Evolutionary conservation across 805 yeast species (phyloP).

Genomic region (Lachancea nothofagi): DNA sequence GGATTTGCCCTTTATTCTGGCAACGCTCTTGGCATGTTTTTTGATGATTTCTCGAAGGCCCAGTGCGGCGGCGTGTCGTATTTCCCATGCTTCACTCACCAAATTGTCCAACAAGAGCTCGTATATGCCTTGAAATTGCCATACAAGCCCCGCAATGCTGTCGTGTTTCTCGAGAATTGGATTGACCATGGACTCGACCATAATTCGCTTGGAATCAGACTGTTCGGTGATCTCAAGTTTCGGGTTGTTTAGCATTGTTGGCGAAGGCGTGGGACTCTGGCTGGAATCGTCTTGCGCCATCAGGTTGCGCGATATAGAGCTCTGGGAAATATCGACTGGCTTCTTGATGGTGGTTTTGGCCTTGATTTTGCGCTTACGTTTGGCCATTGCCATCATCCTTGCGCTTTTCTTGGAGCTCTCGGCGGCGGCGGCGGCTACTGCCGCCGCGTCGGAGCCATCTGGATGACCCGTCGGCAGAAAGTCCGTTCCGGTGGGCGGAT

Average conservation of each 20-base stretch:
- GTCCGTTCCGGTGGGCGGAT: conserved; percentile 12
- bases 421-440: not conserved
- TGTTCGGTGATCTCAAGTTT: conserved; percentile 68
- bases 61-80: conserved; percentile 91
- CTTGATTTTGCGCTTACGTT: conserved; percentile 72
- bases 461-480: conserved; percentile 13
- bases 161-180: conserved; percentile 68
- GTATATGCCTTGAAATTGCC: conserved; percentile 94
- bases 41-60: conserved; percentile 74
- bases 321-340: conserved; percentile 66
- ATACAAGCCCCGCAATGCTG: conserved; percentile 65
- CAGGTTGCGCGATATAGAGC: conserved; percentile 50
- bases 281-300: conserved; percentile 28
- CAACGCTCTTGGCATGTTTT: conserved; percentile 81
- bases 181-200: conserved; percentile 72
- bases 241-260: conserved; percentile 29
- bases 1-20: conserved; percentile 64
- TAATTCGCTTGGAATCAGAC: conserved; percentile 72
- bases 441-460: not conserved
- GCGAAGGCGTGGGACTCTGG: conserved; percentile 21
- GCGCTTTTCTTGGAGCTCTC: conserved; percentile 45
- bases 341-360: conserved; percentile 48
- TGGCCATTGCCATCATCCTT: conserved; percentile 90
- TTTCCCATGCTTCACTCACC: conserved; percentile 86
- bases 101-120: conserved; percentile 74